Evolutionary conservation across 176 grass and related monocot genomes (phyloP).

Genomic region (Carex scoparia): DNA sequence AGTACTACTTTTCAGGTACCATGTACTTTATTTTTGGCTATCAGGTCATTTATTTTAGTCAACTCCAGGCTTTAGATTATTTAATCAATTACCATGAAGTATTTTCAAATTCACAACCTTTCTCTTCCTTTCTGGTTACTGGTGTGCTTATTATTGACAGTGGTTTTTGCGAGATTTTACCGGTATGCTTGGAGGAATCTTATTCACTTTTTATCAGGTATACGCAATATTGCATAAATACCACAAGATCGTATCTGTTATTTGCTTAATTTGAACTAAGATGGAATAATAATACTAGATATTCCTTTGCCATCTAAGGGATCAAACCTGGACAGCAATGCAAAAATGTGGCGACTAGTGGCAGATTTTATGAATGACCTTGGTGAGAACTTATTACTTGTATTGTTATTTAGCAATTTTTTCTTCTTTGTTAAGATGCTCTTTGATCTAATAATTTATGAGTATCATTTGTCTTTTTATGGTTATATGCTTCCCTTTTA

Average conservation of each 20-base stretch:
- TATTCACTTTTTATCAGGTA: conserved; percentile 99
- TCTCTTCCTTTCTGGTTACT: neutral
- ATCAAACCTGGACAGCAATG: conserved; percentile 87
- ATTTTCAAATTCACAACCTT: neutral
- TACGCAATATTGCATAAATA: neutral
- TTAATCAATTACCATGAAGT: neutral
- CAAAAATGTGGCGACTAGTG: conserved; percentile 93
- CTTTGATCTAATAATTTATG: neutral
- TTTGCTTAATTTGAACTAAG: neutral
- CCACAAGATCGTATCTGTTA: neutral
- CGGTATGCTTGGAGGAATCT: conserved; percentile 91
- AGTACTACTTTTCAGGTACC: neutral
- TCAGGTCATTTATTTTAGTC: neutral
- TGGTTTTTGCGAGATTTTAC: conserved; percentile 98
- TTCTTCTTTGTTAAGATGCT: neutral
- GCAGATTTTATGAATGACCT: conserved; percentile 99
- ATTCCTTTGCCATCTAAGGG: conserved; percentile 43
- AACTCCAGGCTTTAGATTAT: neutral
- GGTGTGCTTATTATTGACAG: conserved; percentile 40
- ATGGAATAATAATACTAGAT: neutral
- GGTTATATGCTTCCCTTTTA: neutral
- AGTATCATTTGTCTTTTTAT: neutral
- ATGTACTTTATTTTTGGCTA: neutral
- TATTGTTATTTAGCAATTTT: neutral
- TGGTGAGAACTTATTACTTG: conserved; percentile 40